Conservation (phyloP, 352 stramenopile genomes). For the Peronosclerospora sorghi region DNA sequence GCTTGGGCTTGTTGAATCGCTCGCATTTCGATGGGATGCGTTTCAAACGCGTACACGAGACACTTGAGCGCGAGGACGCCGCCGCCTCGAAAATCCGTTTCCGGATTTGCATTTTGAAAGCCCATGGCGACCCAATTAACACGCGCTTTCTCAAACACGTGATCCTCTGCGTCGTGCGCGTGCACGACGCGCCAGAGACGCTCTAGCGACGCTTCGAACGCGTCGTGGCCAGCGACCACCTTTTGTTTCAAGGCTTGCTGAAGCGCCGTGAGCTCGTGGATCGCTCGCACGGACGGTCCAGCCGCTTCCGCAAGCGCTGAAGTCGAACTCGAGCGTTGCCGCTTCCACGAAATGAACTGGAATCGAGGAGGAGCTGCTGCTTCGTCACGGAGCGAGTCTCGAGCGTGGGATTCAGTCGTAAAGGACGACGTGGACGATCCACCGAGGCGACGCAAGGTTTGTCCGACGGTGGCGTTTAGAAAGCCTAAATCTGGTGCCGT, state of each 20-base stretch:
- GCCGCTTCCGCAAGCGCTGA: conserved; percentile 1
- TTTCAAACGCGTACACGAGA: conserved; percentile 72
- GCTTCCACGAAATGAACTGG: conserved; percentile 23
- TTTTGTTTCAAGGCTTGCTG: conserved; percentile 58
- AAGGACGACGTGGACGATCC: conserved; percentile 32
- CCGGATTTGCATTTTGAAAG: conserved; percentile 67
- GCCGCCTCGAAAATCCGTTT: conserved; percentile 79
- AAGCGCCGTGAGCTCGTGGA: conserved; percentile 34
- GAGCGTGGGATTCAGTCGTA: conserved; percentile 40
- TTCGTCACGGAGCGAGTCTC: conserved; percentile 55
- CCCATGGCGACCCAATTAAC: conserved; percentile 66
- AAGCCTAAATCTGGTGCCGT: not conserved
- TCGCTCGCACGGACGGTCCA: conserved; percentile 26
- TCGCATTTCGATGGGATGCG: conserved; percentile 60
- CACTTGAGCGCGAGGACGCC: conserved; percentile 74
- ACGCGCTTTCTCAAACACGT: conserved; percentile 27
- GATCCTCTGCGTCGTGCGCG: not conserved
- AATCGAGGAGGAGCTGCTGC: conserved; percentile 44
- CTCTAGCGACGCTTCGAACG: conserved; percentile 52
- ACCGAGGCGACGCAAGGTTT: conserved; percentile 30
- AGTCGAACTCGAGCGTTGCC: conserved; percentile 14
- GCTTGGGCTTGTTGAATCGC: conserved; percentile 40
- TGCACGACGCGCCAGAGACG: conserved; percentile 49
- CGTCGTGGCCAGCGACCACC: conserved; percentile 39
- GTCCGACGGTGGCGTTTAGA: not conserved